phyloP scores from a whole-genome alignment of 2,329 filamentous ascomycete species.

The Aureobasidium vineae region DNA sequence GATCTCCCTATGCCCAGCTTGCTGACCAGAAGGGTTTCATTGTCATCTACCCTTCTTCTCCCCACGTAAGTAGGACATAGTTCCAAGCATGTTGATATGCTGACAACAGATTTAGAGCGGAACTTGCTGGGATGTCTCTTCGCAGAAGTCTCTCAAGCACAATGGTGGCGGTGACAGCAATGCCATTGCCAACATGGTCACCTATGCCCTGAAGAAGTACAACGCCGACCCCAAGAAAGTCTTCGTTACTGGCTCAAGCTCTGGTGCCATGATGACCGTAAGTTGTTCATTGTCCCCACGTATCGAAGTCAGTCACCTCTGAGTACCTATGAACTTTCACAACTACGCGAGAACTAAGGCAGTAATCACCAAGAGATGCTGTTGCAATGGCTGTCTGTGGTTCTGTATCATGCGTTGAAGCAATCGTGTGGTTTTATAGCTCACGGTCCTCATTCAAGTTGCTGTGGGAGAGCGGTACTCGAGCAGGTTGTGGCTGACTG shows the following conservation, averaged over 20 bases:
- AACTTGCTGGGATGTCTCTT: slow-evolving; percentile 61
- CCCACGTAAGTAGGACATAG: slow-evolving; percentile 39
- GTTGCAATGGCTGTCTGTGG: background rate
- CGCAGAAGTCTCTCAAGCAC: slow-evolving; percentile 53
- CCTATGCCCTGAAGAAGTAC: slow-evolving; percentile 55
- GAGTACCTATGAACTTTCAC: background rate
- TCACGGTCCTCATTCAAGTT: background rate
- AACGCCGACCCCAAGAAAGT: slow-evolving; percentile 52
- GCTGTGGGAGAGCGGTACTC: background rate
- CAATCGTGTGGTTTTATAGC: background rate
- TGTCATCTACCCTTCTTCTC: slow-evolving; percentile 57
- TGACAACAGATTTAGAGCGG: slow-evolving; percentile 33
- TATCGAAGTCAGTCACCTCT: background rate
- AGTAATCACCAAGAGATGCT: background rate
- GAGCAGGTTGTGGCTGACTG: background rate
- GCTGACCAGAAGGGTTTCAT: slow-evolving; percentile 59
- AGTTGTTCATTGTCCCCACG: background rate
- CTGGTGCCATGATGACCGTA: slow-evolving; percentile 56
- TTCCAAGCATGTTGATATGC: background rate
- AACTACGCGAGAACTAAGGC: background rate
- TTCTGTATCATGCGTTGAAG: background rate
- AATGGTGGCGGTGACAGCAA: slow-evolving; percentile 58
- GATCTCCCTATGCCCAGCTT: slow-evolving; percentile 48
- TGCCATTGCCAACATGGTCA: slow-evolving; percentile 60
- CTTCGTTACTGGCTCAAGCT: slow-evolving; percentile 55